Base-by-base conservation (phyloP, 306 rosid genomes). In the Quercus aquifolioides region DNA sequence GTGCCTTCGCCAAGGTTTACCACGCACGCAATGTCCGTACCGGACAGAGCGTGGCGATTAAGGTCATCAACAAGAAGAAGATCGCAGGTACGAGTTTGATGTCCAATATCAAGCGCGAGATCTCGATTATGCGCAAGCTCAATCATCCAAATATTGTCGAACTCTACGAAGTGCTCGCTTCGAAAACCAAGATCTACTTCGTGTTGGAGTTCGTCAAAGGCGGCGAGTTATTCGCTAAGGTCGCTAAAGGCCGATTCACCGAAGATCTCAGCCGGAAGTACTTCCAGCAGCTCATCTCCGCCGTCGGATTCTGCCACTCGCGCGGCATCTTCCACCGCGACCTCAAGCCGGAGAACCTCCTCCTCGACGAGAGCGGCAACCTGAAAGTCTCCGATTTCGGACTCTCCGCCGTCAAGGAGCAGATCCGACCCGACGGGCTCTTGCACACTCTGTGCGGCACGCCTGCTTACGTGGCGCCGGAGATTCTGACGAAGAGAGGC, bases 381-480 rank as follows among this genome's bases (percentile, higher is more conserved):
- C 46, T 92, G 5, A 92, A 90, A 65, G 91, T 92, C 1, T 87
- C 97, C 0, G 96, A 92, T 71, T 92, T 92, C 15, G 95, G 97
- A 1, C 87, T 92, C 74, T 85, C 92, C 60, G 96, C 97, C 0
- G 82, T 90, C 5, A 82, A 54, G 35, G 86, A 80, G 2, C 97
- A 92, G 82, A 68, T 88, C 25, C 83, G 82, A 9, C 76, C 83
- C 38, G 97, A 92, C 11, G 96, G 97, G 7, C 71, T 89, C 49
- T 68, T 92, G 18, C 94, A 92, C 74, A 92, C 97, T 43, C 88
- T 92, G 0, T 92, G 97, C 1, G 97, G 97, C 19, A 92, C 97
- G 0, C 95, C 97, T 11, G 94, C 95, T 11, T 92, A 92, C 69
- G 97, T 92, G 81, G 95, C 97, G 21, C 97, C 97, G 60, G 97